Base-by-base conservation (phyloP, 306 rosid genomes). In the Bauhinia variegata region DNA sequence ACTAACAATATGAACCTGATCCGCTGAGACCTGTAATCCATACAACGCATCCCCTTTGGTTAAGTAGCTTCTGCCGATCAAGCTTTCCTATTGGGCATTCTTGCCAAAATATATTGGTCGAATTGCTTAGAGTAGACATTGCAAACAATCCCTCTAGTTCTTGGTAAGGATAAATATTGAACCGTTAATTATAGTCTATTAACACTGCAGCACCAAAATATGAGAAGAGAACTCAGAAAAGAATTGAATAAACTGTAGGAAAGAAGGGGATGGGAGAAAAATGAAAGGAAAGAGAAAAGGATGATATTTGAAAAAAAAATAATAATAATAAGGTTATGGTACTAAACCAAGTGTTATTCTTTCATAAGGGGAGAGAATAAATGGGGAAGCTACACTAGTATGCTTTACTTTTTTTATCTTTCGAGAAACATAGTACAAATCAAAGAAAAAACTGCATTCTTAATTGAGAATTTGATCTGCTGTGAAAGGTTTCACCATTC, bases 11-110 rank as follows among this genome's bases (percentile, higher is more conserved):
- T 10, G 57, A 16, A 88, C 97, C 97, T 84, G 97, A 91, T 76
- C 95, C 97, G 11, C 95, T 88, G 82, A 91, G 95, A 64, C 97
- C 95, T 0, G 95, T 91, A 68, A 91, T 88, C 97, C 97, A 91
- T 42, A 91, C 86, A 49, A 88, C 90, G 48, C 97, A 91, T 23
- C 97, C 97, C 78, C 84, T 87, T 80, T 91, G 97, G 68, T 87
- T 82, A 54, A 91, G 92, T 72, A 91, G 86, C 83, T 85, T 84
- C 84, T 87, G 87, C 83, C 97, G 75, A 33, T 91, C 95, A 64
- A 53, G 77, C 83, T 79, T 85, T 60, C 87, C 92, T 39, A 90
- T 53, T 46, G 79, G 90, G 72, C 87, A 87, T 46, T 90, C 89
- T 72, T 86, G 92, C 97, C 97, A 90, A 80, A 84, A 84, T 67